Base-by-base conservation (phyloP, 169 alveolate species). In the Eimeria necatrix region DNA sequence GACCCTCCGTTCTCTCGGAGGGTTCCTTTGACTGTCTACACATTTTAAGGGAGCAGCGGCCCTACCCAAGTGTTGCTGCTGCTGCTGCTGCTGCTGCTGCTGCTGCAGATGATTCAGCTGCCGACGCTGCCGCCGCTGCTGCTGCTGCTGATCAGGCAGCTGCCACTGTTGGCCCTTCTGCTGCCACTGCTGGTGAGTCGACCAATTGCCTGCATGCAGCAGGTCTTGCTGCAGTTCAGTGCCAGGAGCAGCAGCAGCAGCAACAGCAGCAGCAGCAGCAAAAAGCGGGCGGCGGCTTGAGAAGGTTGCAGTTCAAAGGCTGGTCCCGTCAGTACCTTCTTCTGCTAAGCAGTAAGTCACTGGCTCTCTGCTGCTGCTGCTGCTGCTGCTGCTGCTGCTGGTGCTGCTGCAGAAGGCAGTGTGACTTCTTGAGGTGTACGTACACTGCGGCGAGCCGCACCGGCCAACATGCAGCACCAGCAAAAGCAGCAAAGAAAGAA, bases 1-100 rank as follows among this genome's bases (percentile, higher is more conserved):
- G 61, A 2, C 18, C 87, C 61, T 76, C 87, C 87, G 26, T 60
- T 76, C 48, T 76, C 49, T 76, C 87, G 87, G 87, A 49, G 87
- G 87, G 61, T 60, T 76, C 87, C 8, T 48, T 48, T 53, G 61
- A 60, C 64, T 76, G 87, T 20, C 20, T 22, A 76, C 56, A 20
- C 87, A 76, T 76, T 60, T 16, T 76, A 10, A 41, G 87, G 61
- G 10, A 20, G 32, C 87, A 76, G 87, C 32, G 9, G 81, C 81
- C 52, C 52, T 26, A n/a, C n/a, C n/a, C n/a, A n/a, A n/a, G n/a
- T n/a, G n/a, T n/a, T n/a, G n/a, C n/a, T n/a, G n/a, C n/a, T n/a
- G n/a, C n/a, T 70, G 8, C 24, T 70, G 81, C 53, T 70, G 81
- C 51, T 70, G 81, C 52, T 70, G 81, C 81, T 70, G 81, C 81